A percentile compares a stretch with the other conserved stretches of the same genome.
Conservation (phyloP, 352 stramenopile species). For the Phytopythium kandeliae region DNA sequence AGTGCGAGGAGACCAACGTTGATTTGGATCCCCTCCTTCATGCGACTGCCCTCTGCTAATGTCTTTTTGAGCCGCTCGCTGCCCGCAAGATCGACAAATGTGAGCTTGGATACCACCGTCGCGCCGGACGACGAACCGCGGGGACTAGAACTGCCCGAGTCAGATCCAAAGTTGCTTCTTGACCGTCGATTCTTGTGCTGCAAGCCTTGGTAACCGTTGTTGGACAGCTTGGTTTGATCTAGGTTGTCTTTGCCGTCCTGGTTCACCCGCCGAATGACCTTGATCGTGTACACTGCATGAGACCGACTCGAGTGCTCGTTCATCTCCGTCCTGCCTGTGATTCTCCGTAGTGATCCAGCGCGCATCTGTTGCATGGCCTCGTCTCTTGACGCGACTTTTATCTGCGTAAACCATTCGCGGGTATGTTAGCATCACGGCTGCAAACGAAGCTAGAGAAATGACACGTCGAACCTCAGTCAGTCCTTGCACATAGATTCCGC, state of each 20-base stretch:
- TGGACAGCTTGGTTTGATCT: background rate
- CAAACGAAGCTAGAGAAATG: background rate
- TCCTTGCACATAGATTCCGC: conserved; percentile 75
- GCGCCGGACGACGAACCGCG: conserved; percentile 4
- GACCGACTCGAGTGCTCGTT: conserved; percentile 86
- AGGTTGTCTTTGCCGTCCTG: conserved; percentile 11
- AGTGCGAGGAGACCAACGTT: conserved; percentile 81
- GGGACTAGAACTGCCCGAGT: conserved; percentile 7
- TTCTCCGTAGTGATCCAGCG: conserved; percentile 59
- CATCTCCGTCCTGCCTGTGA: conserved; percentile 85
- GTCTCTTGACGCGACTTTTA: conserved; percentile 41
- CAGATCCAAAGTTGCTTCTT: conserved; percentile 2
- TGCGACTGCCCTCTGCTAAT: conserved; percentile 70
- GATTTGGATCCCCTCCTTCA: conserved; percentile 90
- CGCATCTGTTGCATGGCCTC: conserved; percentile 80
- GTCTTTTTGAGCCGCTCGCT: conserved; percentile 87
- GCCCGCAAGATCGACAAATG: conserved; percentile 83
- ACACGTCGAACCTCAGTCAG: conserved; percentile 45
- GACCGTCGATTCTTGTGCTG: conserved; percentile 12
- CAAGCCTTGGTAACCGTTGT: background rate
- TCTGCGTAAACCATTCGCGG: conserved; percentile 10
- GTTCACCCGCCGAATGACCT: conserved; percentile 54
- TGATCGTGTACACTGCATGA: conserved; percentile 85
- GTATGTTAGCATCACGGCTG: background rate
- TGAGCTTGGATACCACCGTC: conserved; percentile 73